These are phyloP conservation scores for Fusarium sp. DNA, from an alignment of 2,329 filamentous ascomycete genomes.

Conservation along the genomic window DNA sequence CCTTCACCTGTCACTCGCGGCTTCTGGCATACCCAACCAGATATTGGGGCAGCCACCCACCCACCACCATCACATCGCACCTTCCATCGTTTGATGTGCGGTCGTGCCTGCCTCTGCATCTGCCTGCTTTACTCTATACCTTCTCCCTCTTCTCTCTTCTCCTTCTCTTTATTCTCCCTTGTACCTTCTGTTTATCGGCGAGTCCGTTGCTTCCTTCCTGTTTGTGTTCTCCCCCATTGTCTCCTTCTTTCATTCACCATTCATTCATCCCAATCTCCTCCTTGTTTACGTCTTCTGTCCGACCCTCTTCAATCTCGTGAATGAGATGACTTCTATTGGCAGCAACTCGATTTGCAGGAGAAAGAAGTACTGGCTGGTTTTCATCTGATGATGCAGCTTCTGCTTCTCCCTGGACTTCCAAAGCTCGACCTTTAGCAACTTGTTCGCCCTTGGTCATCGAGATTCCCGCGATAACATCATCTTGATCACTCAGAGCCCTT, in stretches of 20 bases:
- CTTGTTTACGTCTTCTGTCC: conserved; percentile 29
- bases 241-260: neutral
- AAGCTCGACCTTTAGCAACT: conserved; percentile 6
- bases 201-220: neutral
- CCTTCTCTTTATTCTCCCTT: conserved; percentile 2
- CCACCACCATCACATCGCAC: neutral
- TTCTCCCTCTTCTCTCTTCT: conserved; percentile 10
- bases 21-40: conserved; percentile 33
- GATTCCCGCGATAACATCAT: neutral
- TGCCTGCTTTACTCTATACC: neutral
- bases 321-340: conserved; percentile 12
- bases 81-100: conserved; percentile 7
- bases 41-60: conserved; percentile 26
- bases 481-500: conserved; percentile 2
- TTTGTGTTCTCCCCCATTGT: neutral
- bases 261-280: conserved; percentile 18
- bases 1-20: conserved; percentile 18
- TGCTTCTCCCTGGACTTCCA: conserved; percentile 4
- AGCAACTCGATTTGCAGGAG: neutral
- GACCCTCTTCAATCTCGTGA: neutral
- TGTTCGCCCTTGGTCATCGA: neutral
- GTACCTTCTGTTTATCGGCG: neutral
- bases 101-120: neutral
- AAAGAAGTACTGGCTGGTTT: conserved; percentile 3
- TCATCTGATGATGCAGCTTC: conserved; percentile 1